Base-by-base conservation (phyloP, 208 protist species). In the Wallacemonas sp. region DNA sequence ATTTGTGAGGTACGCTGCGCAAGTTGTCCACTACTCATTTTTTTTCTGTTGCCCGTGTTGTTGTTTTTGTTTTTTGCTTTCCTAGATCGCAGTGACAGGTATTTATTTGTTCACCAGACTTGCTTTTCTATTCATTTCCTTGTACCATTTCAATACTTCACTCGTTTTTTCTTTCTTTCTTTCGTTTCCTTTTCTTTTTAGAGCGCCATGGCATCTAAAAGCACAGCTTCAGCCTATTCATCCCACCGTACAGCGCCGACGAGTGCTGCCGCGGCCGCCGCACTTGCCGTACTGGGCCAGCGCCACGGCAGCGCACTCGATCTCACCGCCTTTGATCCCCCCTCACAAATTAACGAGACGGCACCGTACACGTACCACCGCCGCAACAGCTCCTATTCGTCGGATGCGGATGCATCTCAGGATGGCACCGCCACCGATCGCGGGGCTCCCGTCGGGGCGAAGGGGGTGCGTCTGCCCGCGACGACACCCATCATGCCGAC, bases 351-450 rank as follows among this genome's bases (percentile, higher is more conserved):
- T 8, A 59, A 59, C 52, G 32, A 59, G 18, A 59, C 52, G 29
- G 52, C 52, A 3, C 52, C 52, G 31, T 59, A 59, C 52, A 25
- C 33, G 10, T 72, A 79, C 44, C 64, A 74, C 31, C 63, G 54
- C 31, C 67, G 74, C 10, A 44, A 32, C 38, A 64, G 32, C 14
- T 79, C 74, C 8, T 79, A 49, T 32, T 29, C 32, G 49, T 79
- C 68, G 33, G 68, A 74, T 3, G 22, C 42, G 16, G 70, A n/a
- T n/a, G n/a, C n/a, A n/a, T n/a, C n/a, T n/a, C n/a, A n/a, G n/a
- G n/a, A n/a, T n/a, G n/a, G n/a, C n/a, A n/a, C n/a, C n/a, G n/a
- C n/a, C n/a, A n/a, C n/a, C n/a, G n/a, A n/a, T n/a, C n/a, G n/a
- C n/a, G n/a, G n/a, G n/a, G n/a, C n/a, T n/a, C n/a, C n/a, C n/a